These are phyloP conservation scores for Blastocladiella emersonii DNA, from an alignment of 371 early-diverging fungal species.

Conservation along the genomic window DNA sequence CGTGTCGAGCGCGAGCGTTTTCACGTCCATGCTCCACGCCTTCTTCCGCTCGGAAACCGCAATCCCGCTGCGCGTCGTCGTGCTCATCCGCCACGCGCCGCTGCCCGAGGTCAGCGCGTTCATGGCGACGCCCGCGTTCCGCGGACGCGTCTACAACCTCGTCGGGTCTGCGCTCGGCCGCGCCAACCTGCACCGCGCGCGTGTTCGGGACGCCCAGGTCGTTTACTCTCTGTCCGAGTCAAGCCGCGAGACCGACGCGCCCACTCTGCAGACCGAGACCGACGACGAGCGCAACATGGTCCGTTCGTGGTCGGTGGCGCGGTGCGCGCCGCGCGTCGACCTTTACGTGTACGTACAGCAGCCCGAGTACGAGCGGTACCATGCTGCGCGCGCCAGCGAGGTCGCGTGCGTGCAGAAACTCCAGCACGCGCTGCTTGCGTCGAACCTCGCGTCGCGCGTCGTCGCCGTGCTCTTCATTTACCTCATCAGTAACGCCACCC, in stretches of 20 bases:
- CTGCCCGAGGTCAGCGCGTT: neutral
- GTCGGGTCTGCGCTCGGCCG: conserved; percentile 23
- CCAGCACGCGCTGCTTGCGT: conserved; percentile 51
- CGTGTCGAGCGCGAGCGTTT: neutral
- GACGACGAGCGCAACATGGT: conserved; percentile 29
- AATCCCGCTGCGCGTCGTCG: neutral
- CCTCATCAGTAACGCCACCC: conserved; percentile 43
- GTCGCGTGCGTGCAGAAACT: conserved; percentile 54
- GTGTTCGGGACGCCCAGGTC: conserved; percentile 27
- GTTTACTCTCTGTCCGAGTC: conserved; percentile 37
- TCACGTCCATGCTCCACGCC: neutral
- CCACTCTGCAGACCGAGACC: conserved; percentile 18
- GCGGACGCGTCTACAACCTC: neutral
- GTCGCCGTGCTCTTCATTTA: conserved; percentile 51
- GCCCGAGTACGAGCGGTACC: conserved; percentile 50
- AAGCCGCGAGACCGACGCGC: too few relatives aligned
- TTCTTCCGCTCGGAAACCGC: neutral
- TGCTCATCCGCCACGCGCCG: neutral
- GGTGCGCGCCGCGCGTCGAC: conserved; percentile 36
- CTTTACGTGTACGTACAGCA: conserved; percentile 52
- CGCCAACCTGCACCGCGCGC: conserved; percentile 26
- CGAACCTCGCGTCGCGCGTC: conserved; percentile 51
- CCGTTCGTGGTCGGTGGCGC: conserved; percentile 49
- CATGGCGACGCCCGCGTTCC: neutral
- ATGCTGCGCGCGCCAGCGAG: conserved; percentile 42